Evolutionary conservation across 2,329 filamentous ascomycete genomes (phyloP), one percentile per base, ranked within the genome.

Genomic region (Penicillium decumbens): DNA sequence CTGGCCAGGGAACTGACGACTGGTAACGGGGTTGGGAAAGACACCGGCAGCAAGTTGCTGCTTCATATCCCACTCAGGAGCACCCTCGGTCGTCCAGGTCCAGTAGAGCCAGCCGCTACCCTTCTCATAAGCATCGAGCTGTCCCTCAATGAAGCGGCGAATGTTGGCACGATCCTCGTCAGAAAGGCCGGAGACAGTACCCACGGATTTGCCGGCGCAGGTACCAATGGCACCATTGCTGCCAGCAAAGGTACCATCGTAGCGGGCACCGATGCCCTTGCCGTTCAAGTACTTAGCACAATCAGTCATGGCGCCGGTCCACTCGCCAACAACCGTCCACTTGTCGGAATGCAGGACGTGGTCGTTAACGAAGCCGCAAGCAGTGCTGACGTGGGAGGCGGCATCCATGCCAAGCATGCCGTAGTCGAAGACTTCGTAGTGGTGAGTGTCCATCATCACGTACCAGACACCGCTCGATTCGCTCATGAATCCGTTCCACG

Each of bases 261-360:
- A 83, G 30, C 84, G 76, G 7, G 82, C 76, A 10, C 82, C 83
- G 38, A 80, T 68, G 2, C 77, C 78, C 49, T 77, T 78, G 35
- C 84, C 82, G 54, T 81, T 81, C 41, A 75, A 62, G 49, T 72
- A 76, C 42, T 72, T 75, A 7, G 79, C 75, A 56, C 79, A 81
- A 54, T 79, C 76, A 2, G 84, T 87, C 75, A 85, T 78, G 12
- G 83, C 84, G 20, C 77, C 83, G 1, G 79, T 81, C 83, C 84
- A 87, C 65, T 88, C 84, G 37, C 84, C 84, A 4, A 85, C 78
- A 47, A 87, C 72, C n/a, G 80, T 78, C 76, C 80, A 84, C 65
- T 87, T 86, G 65, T 87, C 82, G 4, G 75, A 72, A 28, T 74
- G 72, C 6, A 68, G 65, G 50, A 75, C 61, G 54, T 81, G 81